Evolutionary conservation across 768 basidiomycete species (phyloP), one percentile per base, ranked within the genome.

Genomic region (Clitopilus hobsonii): DNA sequence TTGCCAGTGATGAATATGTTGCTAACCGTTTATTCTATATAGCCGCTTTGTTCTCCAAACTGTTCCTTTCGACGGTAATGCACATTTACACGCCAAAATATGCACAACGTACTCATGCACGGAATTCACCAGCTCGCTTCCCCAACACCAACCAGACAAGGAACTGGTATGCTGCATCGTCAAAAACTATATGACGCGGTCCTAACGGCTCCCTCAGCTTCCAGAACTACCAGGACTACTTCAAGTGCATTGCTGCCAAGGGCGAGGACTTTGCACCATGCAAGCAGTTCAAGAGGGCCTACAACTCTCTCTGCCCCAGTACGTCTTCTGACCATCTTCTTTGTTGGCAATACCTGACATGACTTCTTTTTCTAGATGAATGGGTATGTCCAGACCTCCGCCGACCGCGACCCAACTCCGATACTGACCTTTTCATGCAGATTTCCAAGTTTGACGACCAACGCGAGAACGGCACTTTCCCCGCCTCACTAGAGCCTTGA

Each of bases 201-300:
- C 80, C 23, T 16, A 18, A 28, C 51, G 13, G 29, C 36, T 47
- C 7, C 22, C 38, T 38, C 61, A 91, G 89, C 75, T 90, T 85
- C 83, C 93, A 96, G 76, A 94, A 96, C 78, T 98, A 95, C 72
- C 89, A 90, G 58, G 97, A 99, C 74, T 98, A 97, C 81, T 94
- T 95, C 86, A 96, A 96, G 73, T 99, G 97, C 72, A 75, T 98
- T 63, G 73, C 89, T 63, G 95, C 95, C 63, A 98, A 97, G 77
- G 97, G 97, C 62, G 97, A 99, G 63, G 97, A 98, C 56, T 98
- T 86, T 69, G 85, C 88, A n/a, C 94, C 97, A 1, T 98, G 97
- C 88, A 94, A 94, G 77, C 95, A 97, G 73, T 99, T 99, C 85
- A 91, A 89, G 78, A 84, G 85, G 71, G 91, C 91, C 25, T 99